Evolutionary conservation across 257 asterid genomes (phyloP), one percentile per base, ranked within the genome.

Genomic region (Cruciata laevipes): DNA sequence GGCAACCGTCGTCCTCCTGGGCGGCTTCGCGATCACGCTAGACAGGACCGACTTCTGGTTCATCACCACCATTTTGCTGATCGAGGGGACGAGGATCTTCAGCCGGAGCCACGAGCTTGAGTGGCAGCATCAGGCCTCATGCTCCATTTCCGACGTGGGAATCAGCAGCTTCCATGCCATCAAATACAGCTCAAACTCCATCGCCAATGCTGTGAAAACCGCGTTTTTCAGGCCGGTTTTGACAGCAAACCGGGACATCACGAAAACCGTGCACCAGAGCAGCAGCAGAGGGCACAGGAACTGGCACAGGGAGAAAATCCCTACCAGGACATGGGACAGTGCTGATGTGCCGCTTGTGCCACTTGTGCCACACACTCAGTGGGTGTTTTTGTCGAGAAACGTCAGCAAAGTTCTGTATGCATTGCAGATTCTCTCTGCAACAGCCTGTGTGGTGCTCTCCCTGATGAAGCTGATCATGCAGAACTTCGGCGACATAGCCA

Each of bases 1-100:
- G 99, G 97, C 99, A 3, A 94, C 99, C 0, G 97, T 94, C 1
- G 96, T 94, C 23, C 72, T 90, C n/a, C 96, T 94, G 6, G 99
- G 99, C 6, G 99, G 96, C 13, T 94, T 94, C 53, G 97, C 96
- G 33, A 90, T 90, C 7, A 84, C 96, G 5, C 77, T 94, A 0
- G 87, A 82, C 8, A 78, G 73, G 27, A 85, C 96, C 1, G 99
- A 94, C n/a, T 90, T 94, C 78, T 94, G 99, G 97, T 84, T 80
- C 89, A 87, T 94, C 27, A 94, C 97, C 1, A 76, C 82, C 2
- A 90, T 94, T 35, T 78, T 94, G 18, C 31, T 90, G 9, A 88
- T 85, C 30, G 97, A 94, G 59, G 91, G 95, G 2, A 76, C 97
- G 0, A 62, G 97, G 8, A 90, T 94, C 6, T 90, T 90, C 70